Evolutionary conservation across 1,284 basidiomycete genomes (phyloP), one percentile per base, ranked within the genome.

Genomic region (Ustilago loliicola): DNA sequence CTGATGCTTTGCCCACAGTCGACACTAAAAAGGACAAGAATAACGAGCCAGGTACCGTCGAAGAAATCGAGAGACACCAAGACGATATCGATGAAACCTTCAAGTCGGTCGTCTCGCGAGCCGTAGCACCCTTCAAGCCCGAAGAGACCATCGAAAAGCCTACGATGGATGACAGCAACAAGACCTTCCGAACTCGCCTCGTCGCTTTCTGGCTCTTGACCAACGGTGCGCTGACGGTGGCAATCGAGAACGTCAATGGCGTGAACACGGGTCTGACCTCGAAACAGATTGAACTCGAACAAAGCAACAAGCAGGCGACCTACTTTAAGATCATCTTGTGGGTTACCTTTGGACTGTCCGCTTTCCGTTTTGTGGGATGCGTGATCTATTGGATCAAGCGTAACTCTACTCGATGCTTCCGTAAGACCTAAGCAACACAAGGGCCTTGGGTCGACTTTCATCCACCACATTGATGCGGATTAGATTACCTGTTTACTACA

Each of bases 41-140:
- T 2, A 93, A 92, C 63, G 89, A 89, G 9, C 91, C 92, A 7
- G 92, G 83, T 57, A 86, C 82, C 93, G 85, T 92, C 90, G 30
- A 91, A 91, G 72, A 91, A 91, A 79, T 83, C 50, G 85, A 83
- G 48, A 66, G 73, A 11, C 77, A 75, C 36, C 93, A 94, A 87
- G 93, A 93, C 80, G 95, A 97, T 85, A 91, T 98, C 53, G 96
- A 98, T 85, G 91, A 91, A n/a, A 91, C 91, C 42, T 98, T 98
- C 90, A 94, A 95, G 87, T 92, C 93, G 81, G 97, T 96, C 0
- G 96, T 98, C 6, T 93, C 92, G 15, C 93, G 96, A 63, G 96
- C 96, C 0, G 91, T 98, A 59, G 92, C 94, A 40, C 94, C 95
- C 83, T 87, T 93, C 75, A 90, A 92, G 25, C 89, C 89, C 32